Evolutionary conservation across 2,329 filamentous ascomycete genomes (phyloP), one percentile per base, ranked within the genome.

Genomic region (Penicillium hordei): DNA sequence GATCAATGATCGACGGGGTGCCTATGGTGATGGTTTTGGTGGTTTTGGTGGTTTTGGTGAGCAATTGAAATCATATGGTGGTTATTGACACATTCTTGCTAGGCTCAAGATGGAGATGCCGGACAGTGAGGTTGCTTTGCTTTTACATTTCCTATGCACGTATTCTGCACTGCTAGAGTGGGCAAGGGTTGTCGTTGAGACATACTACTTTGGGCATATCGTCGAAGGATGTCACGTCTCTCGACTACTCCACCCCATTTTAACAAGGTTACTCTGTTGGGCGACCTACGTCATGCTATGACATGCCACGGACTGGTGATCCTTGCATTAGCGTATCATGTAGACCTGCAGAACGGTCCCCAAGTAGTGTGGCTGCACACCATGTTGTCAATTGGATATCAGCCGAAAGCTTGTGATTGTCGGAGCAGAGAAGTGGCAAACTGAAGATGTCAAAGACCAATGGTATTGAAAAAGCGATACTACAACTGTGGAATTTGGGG

Each of bases 281-380:
- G 54, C 19, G 17, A 21, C n/a, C 23, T 34, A 57, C 43, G 42
- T 57, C 49, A 57, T 53, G 34, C 40, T 46, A 52, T 46, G 34
- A 57, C 48, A 52, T 57, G 54, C 55, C 34, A 53, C 29, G 34
- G 42, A 48, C 49, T 27, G 49, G 36, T 48, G 55, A 57, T 53
- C 55, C 43, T 57, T 53, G 55, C 55, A 57, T 57, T 53, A 57
- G 55, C 42, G 55, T 53, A 8, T 21, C n/a, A 34, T 23, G 27
- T 29, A 38, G 21, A 44, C 10, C 33, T 56, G 54, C 54, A 56
- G 40, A 51, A 51, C n/a, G 9, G 27, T 8, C n/a, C n/a, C n/a
- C 15, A 50, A 25, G 19, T 21, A 39, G 10, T 34, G 54, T 46
- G 54, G 48, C 43, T 34, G 52, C 12, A 31, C 17, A 13, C 23